Base-by-base conservation (phyloP, 108 stramenopile species). In the Cyclotella sp. region DNA sequence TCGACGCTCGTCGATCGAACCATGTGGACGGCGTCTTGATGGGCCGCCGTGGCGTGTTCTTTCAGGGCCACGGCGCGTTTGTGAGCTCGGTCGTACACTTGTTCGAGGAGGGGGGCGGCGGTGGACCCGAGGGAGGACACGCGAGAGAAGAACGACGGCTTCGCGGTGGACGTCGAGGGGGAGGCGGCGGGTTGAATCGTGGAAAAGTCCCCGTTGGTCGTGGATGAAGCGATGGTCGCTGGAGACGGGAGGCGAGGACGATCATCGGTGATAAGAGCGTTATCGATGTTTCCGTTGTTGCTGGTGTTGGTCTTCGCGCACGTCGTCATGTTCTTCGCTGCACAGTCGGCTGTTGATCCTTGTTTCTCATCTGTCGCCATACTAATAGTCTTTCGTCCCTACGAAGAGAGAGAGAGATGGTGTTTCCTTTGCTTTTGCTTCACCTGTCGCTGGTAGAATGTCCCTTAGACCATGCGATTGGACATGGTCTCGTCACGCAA, bases 141-240 rank as follows among this genome's bases (percentile, higher is more conserved):
- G 45, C 76, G 76, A 9, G 76, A 77, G 61, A 77, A 77, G 58
- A 77, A 77, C 0, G 71, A 21, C 43, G 59, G 16, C 28, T 49
- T 24, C 26, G 44, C 7, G 24, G 21, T 6, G 26, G 44, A 27
- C 6, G 27, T 13, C 10, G 30, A 2, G 45, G 26, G 49, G 28
- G 72, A 4, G 63, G 63, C 2, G 27, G 64, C 15, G 30, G 21
- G 26, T 13, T 8, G 26, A 0, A 44, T 13, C 4, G 5, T 65
- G 24, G 43, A 45, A 8, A 55, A 55, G 55, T 19, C 22, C 24
- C 24, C 55, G 55, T 55, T 55, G n/a, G 55, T 24, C 21, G 55
- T 24, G n/a, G 22, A 55, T 24, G n/a, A 22, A 1, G 24, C 5
- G 55, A 0, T 26, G 24, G n/a, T 55, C 22, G 19, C 5, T 55